Base-by-base conservation (phyloP, 305 asterid species). In the Fraxinus floribunda region DNA sequence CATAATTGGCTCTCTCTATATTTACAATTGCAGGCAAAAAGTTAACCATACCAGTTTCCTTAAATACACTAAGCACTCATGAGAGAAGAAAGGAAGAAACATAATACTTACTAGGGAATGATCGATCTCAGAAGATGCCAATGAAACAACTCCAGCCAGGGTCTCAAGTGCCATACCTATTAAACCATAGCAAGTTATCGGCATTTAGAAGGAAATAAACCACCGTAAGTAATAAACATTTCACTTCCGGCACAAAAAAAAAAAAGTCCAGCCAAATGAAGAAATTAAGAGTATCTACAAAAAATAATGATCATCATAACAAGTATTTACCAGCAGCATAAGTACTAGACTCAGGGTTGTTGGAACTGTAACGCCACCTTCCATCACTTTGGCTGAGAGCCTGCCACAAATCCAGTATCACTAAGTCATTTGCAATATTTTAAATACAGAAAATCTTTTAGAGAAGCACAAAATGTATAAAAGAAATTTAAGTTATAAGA, bases 311-410 rank as follows among this genome's bases (percentile, higher is more conserved):
- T 15, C 20, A 81, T 26, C 18, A 6, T 34, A 3, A 34, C 34
- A 72, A 36, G 68, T 46, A 60, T 39, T 49, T 29, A 90, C 93
- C 93, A 75, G 93, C 90, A 78, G 91, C 90, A 80, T 80, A 78
- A 55, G 83, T 82, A 75, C 93, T 90, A 71, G 91, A 86, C 83
- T 89, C 87, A 5, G 92, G 91, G 75, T 87, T 86, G 74, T 82
- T 83, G 75, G 91, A 82, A 87, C 86, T 89, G 68, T 83, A 89
- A 52, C 89, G 88, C 91, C 92, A 89, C 83, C 88, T 90, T 80
- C 91, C 90, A 87, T 89, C 93, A 89, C 92, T 89, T 81, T 90
- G 92, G 84, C 93, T 85, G 16, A 90, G 89, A 79, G 90, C 90
- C 91, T 90, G 83, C 32, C 57, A 81, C 80, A 30, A 71, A 76